A percentile compares a stretch with the other conserved stretches of the same genome.
phyloP scores from a whole-genome alignment of 176 grass and related monocot genomes.

The Zea mays region DNA sequence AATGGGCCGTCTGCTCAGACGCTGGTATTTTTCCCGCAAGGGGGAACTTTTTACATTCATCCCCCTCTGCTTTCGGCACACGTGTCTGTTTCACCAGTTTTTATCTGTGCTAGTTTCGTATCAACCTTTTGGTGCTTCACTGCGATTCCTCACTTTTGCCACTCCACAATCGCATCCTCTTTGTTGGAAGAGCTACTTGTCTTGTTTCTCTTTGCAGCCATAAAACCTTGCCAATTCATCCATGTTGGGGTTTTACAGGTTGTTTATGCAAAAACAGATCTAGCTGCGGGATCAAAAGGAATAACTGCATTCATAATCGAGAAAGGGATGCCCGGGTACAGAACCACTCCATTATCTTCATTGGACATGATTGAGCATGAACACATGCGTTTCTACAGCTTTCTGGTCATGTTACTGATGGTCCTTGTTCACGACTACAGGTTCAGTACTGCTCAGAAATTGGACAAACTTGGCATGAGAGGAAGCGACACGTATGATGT shows the following conservation, averaged over 20 bases:
- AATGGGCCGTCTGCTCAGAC: slow-evolving; percentile 94
- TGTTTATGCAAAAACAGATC: slow-evolving; percentile 94
- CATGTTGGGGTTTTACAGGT: slow-evolving; percentile 62
- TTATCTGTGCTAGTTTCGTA: slow-evolving; percentile 11
- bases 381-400: neutral
- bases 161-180: neutral
- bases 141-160: neutral
- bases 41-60: neutral
- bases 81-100: neutral
- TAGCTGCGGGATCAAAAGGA: slow-evolving; percentile 80
- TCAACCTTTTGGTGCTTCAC: neutral
- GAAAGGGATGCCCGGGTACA: slow-evolving; percentile 94
- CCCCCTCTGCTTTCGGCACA: neutral
- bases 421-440: slow-evolving; percentile 41
- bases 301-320: slow-evolving; percentile 99
- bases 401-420: neutral
- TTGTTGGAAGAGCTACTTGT: neutral
- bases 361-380: neutral
- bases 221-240: slow-evolving; percentile 16
- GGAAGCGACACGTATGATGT: slow-evolving; percentile 90
- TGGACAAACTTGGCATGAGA: slow-evolving; percentile 98
- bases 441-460: slow-evolving; percentile 92
- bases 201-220: neutral
- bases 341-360: slow-evolving; percentile 2
- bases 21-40: slow-evolving; percentile 50